Evolutionary conservation across 2,329 filamentous ascomycete species (phyloP).

Genomic region (Botryosphaeria dothidea): DNA sequence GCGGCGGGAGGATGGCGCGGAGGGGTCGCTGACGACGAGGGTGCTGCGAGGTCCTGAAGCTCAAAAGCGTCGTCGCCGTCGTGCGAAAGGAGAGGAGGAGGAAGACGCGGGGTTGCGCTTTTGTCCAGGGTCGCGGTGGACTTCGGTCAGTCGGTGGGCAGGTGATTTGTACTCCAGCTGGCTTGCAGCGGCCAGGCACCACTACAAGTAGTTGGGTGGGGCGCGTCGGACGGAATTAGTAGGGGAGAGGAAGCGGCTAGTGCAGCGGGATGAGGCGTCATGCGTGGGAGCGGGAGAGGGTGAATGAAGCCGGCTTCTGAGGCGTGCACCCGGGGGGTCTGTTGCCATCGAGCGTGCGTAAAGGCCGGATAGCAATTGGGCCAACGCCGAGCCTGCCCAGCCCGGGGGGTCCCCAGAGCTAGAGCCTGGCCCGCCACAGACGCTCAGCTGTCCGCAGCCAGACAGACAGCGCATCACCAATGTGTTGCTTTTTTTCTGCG

Average conservation of each 20-base stretch:
- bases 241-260: neutral
- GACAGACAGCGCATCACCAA: neutral
- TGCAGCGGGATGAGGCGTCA: constrained; percentile 9
- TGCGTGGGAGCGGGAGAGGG: neutral
- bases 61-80: constrained; percentile 14
- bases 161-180: neutral
- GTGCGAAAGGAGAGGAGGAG: neutral
- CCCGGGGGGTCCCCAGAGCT: neutral
- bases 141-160: neutral
- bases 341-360: neutral
- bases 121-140: constrained; percentile 19
- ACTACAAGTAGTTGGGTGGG: neutral
- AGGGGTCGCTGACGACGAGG: neutral
- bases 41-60: constrained; percentile 9
- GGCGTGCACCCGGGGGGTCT: neutral
- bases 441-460: neutral
- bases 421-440: neutral
- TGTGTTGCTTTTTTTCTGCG: neutral
- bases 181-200: constrained; percentile 5
- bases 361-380: constrained; percentile 2
- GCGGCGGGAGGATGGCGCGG: neutral
- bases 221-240: neutral
- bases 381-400: constrained; percentile 4
- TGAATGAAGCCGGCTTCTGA: constrained; percentile 1
- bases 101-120: neutral